phyloP scores from a whole-genome alignment of 306 rosid genomes.

The Quercus alba region DNA sequence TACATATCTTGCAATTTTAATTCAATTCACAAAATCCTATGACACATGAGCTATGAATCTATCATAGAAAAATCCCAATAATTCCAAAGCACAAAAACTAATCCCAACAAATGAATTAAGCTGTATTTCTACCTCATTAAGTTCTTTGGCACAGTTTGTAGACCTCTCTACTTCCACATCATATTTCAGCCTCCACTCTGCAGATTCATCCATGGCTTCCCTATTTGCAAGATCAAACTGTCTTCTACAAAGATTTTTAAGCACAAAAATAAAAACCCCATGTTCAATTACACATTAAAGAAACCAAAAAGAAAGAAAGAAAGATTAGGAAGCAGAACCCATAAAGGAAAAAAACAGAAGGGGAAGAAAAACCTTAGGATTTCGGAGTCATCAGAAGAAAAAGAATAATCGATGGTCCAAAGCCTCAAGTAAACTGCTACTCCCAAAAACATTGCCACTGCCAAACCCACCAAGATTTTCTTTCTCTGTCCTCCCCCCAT shows the following conservation, averaged over 20 bases:
- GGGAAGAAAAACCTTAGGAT: constrained; percentile 46
- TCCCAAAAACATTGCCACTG: constrained; percentile 60
- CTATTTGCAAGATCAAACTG: constrained; percentile 75
- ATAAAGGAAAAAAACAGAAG: background rate
- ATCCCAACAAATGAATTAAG: background rate
- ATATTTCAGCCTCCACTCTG: constrained; percentile 85
- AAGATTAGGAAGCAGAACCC: background rate
- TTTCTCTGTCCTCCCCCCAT: constrained; percentile 21
- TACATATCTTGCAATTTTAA: background rate
- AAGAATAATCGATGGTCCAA: constrained; percentile 61
- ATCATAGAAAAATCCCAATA: background rate
- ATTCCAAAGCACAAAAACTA: background rate
- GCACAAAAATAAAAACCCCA: background rate
- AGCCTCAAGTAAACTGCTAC: constrained; percentile 60
- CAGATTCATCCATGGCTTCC: constrained; percentile 93
- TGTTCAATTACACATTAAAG: background rate
- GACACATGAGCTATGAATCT: background rate
- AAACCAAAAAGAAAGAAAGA: background rate
- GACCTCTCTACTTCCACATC: constrained; percentile 57
- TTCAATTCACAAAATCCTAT: background rate
- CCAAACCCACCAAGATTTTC: constrained; percentile 41
- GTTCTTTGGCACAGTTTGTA: constrained; percentile 49
- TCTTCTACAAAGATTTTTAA: constrained; percentile 36
- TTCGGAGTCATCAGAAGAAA: constrained; percentile 56
- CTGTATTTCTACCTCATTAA: constrained; percentile 52